phyloP scores from a whole-genome alignment of 176 grass and related monocot genomes.

The Puccinellia tenuiflora region DNA sequence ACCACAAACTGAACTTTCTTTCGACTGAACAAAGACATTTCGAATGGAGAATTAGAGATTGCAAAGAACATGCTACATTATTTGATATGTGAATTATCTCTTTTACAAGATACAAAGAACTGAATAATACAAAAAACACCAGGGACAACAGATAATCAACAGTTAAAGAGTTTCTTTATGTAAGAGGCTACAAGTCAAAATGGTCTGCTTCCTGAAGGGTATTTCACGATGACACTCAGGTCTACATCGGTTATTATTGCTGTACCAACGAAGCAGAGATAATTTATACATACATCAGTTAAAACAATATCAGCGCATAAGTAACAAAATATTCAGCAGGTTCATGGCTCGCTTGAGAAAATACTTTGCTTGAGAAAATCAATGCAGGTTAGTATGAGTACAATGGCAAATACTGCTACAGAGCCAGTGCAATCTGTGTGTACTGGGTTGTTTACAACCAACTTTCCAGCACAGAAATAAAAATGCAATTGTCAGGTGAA shows the following conservation, averaged over 20 bases:
- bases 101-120: not conserved
- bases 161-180: slow-evolving; percentile 22
- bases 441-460: not conserved
- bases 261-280: not conserved
- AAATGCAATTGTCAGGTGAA: no score
- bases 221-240: not conserved
- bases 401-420: not conserved
- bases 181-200: slow-evolving; percentile 1
- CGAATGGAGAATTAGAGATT: not conserved
- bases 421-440: no score
- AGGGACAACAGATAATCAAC: not conserved
- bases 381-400: not conserved
- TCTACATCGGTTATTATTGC: not conserved
- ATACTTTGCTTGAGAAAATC: not conserved
- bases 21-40: slow-evolving; percentile 14
- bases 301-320: slow-evolving; percentile 5
- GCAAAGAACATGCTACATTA: slow-evolving; percentile 21
- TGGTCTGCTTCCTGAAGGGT: not conserved
- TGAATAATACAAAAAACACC: not conserved
- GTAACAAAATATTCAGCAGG: slow-evolving; percentile 2
- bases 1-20: no score
- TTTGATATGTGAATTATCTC: not conserved
- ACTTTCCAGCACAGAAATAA: not conserved
- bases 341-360: slow-evolving; percentile 4
- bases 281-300: not conserved